These are phyloP conservation scores for Stromatinia cepivora DNA, from an alignment of 2,329 filamentous ascomycete species.

Conservation along the genomic window DNA sequence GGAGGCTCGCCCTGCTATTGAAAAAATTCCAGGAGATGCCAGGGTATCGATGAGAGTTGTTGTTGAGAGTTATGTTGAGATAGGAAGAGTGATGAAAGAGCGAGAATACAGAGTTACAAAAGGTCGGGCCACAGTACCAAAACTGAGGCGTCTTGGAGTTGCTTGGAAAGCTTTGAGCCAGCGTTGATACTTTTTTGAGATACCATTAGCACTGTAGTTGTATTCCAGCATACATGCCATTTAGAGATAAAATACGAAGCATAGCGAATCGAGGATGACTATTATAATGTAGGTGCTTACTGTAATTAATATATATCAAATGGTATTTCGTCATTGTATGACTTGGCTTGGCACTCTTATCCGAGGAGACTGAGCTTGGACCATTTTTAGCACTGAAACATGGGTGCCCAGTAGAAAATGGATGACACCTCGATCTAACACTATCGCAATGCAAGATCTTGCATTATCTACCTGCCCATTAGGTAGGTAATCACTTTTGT, in stretches of 20 bases:
- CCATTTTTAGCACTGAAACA: neutral
- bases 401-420: neutral
- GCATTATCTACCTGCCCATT: neutral
- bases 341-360: neutral
- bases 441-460: neutral
- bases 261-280: neutral
- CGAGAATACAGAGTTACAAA: constrained; percentile 46
- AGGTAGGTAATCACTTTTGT: neutral
- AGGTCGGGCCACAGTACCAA: constrained; percentile 48
- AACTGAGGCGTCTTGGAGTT: constrained; percentile 51
- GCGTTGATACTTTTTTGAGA: constrained; percentile 16
- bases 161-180: constrained; percentile 56
- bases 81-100: constrained; percentile 59
- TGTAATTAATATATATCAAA: neutral
- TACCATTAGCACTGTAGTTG: constrained; percentile 1
- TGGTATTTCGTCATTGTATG: neutral
- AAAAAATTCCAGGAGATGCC: constrained; percentile 59
- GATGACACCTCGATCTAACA: constrained; percentile 1
- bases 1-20: constrained; percentile 56
- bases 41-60: constrained; percentile 66
- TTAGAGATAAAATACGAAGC: neutral
- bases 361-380: constrained; percentile 9
- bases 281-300: neutral
- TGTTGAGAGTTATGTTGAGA: constrained; percentile 76
- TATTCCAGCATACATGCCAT: neutral